These are phyloP conservation scores for Trichoderma gamsii DNA, from an alignment of 495 filamentous ascomycete species.

Conservation along the genomic window DNA sequence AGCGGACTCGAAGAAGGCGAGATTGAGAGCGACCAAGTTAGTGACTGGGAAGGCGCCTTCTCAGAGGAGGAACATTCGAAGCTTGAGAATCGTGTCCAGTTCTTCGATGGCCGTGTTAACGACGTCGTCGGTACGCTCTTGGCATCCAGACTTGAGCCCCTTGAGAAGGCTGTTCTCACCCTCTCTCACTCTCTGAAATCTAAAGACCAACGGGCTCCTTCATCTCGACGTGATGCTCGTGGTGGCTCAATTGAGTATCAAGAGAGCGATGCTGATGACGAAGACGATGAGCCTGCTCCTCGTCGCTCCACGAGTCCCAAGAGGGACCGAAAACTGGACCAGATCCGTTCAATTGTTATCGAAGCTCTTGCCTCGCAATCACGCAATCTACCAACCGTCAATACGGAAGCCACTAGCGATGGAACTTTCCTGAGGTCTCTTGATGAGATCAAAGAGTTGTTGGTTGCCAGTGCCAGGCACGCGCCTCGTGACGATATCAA, in stretches of 20 bases:
- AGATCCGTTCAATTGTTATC: conserved; percentile 70
- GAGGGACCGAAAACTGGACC: conserved; percentile 72
- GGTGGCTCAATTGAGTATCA: conserved; percentile 59
- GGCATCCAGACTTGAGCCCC: conserved; percentile 64
- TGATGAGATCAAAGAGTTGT: conserved; percentile 45
- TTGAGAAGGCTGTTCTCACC: conserved; percentile 66
- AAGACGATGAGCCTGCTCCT: conserved; percentile 66
- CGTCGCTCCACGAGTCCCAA: conserved; percentile 60
- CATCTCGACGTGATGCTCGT: conserved; percentile 42
- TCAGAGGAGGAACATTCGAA: conserved; percentile 77
- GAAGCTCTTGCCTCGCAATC: conserved; percentile 69
- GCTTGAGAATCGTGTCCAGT: conserved; percentile 61
- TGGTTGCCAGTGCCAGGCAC: conserved; percentile 37
- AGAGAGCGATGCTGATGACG: conserved; percentile 90
- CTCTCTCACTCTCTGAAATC: conserved; percentile 65
- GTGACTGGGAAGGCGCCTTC: conserved; percentile 87
- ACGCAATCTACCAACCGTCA: conserved; percentile 22
- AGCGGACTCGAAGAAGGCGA: conserved; percentile 36
- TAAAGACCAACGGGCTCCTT: conserved; percentile 35
- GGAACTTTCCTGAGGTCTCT: conserved; percentile 32
- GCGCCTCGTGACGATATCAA: conserved; percentile 46
- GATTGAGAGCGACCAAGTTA: conserved; percentile 58
- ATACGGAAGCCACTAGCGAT: conserved; percentile 23
- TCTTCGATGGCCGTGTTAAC: conserved; percentile 86
- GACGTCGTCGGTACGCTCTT: conserved; percentile 75